Base-by-base conservation (phyloP, 2,329 filamentous ascomycete genomes). In the Davidsoniella eucalypti region DNA sequence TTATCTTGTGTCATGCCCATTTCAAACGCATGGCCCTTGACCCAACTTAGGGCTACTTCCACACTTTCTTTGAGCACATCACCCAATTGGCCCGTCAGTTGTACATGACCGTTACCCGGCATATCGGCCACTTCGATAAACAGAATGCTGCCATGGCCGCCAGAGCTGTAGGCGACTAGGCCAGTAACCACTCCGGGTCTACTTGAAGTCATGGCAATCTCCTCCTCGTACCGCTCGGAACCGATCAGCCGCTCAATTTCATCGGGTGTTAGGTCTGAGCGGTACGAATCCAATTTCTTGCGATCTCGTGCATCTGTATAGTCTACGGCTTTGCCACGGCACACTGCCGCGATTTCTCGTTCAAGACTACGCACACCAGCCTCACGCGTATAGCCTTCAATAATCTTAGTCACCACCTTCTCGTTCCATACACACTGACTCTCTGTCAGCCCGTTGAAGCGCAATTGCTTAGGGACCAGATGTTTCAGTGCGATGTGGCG, bases 111-210 rank as follows among this genome's bases (percentile, higher is more conserved):
- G 51, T 78, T 82, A 41, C 92, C 92, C 0, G 92, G 92, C 87
- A 96, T 96, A 61, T 94, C 88, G 9, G 90, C 87, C 42, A 95
- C 87, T 66, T 98, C 92, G 58, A 98, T 98, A 70, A 98, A 98
- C 51, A 98, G 74, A 59, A 98, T 98, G 61, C 84, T 88, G 55
- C 92, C 92, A 63, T 95, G 90, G 44, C 87, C 87, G 46, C 92
- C 90, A 3, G 82, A 84, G 60, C 82, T 87, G 68, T 95, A 98
- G 7, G 92, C 92, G 14, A 98, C 92, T 29, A 98, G 80, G 12
- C 92, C 92, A 0, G 92, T 98, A 37, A 98, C 90, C 51, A 98
- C 84, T 51, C 92, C 92, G 1, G 92, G 90, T 16, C 87, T 80
- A 56, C 76, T 72, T 62, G 77, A 78, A 60, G 84, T 87, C 63